Evolutionary conservation across 2,329 filamentous ascomycete species (phyloP), one percentile per base, ranked within the genome.

Genomic region (Fusarium buharicum): DNA sequence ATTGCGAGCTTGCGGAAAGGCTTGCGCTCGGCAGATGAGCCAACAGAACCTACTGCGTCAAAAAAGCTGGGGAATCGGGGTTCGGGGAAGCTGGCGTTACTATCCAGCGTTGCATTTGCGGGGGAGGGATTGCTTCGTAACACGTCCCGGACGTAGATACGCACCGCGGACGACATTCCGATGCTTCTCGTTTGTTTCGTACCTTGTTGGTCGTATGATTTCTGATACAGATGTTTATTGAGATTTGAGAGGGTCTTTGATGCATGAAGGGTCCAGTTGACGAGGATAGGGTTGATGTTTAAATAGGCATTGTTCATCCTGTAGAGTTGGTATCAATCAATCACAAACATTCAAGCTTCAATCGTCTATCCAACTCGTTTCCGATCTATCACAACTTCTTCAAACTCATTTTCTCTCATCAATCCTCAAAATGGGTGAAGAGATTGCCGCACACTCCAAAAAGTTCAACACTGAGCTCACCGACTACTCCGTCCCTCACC

Each of bases 401-500:
- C 16, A 10, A 17, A 17, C 6, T 37, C 34, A 37, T 6, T 6
- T 18, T 6, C 13, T 14, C 16, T 13, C 27, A 16, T 33, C 20
- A 16, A 22, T 14, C 33, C 48, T 7, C 49, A 63, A 41, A 6
- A 69, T 69, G 66, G 66, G 66, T 48, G 64, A 69, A 30, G 50
- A 51, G 36, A 69, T 69, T 28, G 54, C 64, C 10, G 16, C 22
- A 8, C 22, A 27, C 12, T 18, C 58, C 18, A 79, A 77, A 34
- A 78, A 77, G 68, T 78, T 77, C 71, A 78, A 76, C 55, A 78
- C 77, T 3, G 74, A 76, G 16, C 69, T 79, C 14, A 75, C 72
- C 0, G 77, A 78, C 20, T 79, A 76, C 56, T 76, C 77, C 1
- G 51, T 73, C 2, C 24, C 50, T 1, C 73, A 73, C 13, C 37